phyloP scores from a whole-genome alignment of 176 grass and related monocot species.

The Eragrostis nindensis region DNA sequence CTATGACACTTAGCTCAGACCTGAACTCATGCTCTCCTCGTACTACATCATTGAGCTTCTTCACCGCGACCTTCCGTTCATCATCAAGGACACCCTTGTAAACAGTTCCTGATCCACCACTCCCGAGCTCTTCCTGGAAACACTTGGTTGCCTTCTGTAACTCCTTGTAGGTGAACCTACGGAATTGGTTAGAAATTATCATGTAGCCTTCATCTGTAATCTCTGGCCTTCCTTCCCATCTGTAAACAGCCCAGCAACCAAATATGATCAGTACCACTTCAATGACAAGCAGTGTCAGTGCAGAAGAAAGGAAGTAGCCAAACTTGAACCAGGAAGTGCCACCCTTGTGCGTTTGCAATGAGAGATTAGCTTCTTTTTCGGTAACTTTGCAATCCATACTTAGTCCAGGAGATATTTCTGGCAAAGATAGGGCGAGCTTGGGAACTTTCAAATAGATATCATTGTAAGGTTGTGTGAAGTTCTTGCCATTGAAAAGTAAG shows the following conservation, averaged over 20 bases:
- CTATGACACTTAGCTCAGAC: conserved; percentile 55
- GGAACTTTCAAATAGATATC: conserved; percentile 59
- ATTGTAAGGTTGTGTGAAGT: conserved; percentile 10
- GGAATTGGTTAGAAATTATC: conserved; percentile 44
- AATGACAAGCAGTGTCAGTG: conserved; percentile 45
- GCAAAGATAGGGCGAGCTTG: not conserved
- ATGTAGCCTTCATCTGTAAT: conserved; percentile 36
- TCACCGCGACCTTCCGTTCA: conserved; percentile 53
- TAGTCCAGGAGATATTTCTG: no score
- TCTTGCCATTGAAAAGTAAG: conserved; percentile 50
- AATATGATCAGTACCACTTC: conserved; percentile 46
- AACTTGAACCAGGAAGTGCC: conserved; percentile 2
- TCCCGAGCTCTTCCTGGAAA: conserved; percentile 58
- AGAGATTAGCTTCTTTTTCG: conserved; percentile 12
- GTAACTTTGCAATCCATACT: no score
- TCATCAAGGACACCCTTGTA: conserved; percentile 61
- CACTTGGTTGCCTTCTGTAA: conserved; percentile 50
- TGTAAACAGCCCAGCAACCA: conserved; percentile 39
- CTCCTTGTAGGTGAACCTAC: conserved; percentile 65
- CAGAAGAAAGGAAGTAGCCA: conserved; percentile 63
- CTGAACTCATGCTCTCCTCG: conserved; percentile 64
- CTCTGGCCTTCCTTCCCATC: conserved; percentile 25
- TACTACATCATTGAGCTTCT: conserved; percentile 45
- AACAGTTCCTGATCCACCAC: conserved; percentile 47
- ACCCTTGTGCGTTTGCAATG: not conserved